Conservation (phyloP, 2,329 filamentous ascomycete genomes). For the Penicillium sp. region DNA sequence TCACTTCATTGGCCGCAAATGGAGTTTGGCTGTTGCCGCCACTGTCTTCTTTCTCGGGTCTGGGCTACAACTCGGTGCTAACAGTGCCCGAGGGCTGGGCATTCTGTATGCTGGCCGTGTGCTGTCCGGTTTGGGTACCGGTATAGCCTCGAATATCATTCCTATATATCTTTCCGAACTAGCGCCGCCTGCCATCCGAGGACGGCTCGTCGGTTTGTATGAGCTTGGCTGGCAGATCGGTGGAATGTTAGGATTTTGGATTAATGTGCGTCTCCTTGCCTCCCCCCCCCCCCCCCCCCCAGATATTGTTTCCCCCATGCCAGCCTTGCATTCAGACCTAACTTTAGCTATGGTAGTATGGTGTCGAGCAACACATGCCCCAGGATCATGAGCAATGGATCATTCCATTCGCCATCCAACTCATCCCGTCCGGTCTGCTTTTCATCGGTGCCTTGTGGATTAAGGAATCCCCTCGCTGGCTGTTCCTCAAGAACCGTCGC, state of each 20-base stretch:
- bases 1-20: conserved; percentile 64
- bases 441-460: conserved; percentile 59
- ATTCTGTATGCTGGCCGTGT: conserved; percentile 55
- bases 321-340: conserved; percentile 6
- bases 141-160: conserved; percentile 53
- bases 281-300: background rate
- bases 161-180: conserved; percentile 59
- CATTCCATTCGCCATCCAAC: conserved; percentile 35
- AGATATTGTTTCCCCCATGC: background rate
- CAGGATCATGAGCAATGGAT: conserved; percentile 32
- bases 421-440: conserved; percentile 35
- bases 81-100: conserved; percentile 57
- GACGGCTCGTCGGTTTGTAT: conserved; percentile 54
- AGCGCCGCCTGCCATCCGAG: conserved; percentile 55
- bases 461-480: conserved; percentile 64
- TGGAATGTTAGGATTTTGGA: conserved; percentile 48
- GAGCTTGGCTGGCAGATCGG: conserved; percentile 53
- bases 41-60: conserved; percentile 66
- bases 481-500: conserved; percentile 65
- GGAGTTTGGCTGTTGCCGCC: conserved; percentile 59
- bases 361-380: conserved; percentile 42
- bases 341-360: conserved; percentile 43
- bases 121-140: conserved; percentile 54
- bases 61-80: conserved; percentile 65
- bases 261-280: conserved; percentile 30